phyloP scores from a whole-genome alignment of 2,329 filamentous ascomycete genomes.

The Chaetomiaceae sp. region DNA sequence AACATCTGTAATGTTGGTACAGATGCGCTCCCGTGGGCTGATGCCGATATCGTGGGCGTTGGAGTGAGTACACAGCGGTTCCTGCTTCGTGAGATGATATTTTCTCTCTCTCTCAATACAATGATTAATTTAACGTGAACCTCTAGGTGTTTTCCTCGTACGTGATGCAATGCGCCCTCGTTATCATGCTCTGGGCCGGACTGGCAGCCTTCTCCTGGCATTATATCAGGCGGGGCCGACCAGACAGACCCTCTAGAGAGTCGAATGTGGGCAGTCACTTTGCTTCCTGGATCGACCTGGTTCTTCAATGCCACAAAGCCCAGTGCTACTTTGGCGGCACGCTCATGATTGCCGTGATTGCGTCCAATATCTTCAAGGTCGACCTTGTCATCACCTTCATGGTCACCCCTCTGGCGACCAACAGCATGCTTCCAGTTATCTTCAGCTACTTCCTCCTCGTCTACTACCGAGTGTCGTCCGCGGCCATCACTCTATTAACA shows the following conservation, averaged over 20 bases:
- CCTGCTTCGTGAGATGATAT: no score
- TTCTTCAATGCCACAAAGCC: neutral
- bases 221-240: neutral
- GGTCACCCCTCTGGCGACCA: neutral
- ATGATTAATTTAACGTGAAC: no score
- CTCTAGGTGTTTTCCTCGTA: neutral
- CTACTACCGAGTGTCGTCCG: neutral
- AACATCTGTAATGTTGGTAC: no score
- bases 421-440: neutral
- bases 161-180: neutral
- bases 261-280: neutral
- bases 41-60: no score
- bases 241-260: neutral
- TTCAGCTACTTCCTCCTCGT: neutral
- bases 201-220: neutral
- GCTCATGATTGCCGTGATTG: neutral
- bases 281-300: neutral
- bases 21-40: no score
- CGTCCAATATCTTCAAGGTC: neutral
- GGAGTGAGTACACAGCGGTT: no score
- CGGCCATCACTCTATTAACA: neutral
- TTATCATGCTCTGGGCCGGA: neutral
- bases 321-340: constrained; percentile 2
- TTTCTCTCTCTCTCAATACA: no score
- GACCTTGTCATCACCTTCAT: neutral